A percentile compares a stretch with the other conserved stretches of the same genome.
Conservation (phyloP, 306 rosid genomes). For the Sicyos edulis region DNA sequence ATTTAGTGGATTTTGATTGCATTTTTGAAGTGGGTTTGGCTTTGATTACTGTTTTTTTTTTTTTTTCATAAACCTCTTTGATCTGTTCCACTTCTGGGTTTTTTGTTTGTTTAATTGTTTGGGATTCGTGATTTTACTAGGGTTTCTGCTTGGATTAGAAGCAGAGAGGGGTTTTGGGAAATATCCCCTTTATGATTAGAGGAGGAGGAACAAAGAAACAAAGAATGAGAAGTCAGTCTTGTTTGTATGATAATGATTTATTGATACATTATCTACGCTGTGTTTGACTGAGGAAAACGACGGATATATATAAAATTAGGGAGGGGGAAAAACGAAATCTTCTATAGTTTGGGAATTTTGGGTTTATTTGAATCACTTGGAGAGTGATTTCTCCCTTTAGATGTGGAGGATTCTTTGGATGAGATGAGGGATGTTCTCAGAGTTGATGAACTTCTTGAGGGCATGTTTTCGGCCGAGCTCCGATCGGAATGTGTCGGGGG, state of each 20-base stretch:
- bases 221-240: background rate
- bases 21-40: slow-evolving; percentile 13
- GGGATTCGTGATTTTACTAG: background rate
- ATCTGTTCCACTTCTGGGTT: background rate
- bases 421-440: slow-evolving; percentile 59
- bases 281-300: slow-evolving; percentile 8
- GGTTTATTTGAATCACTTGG: background rate
- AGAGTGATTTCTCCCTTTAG: background rate
- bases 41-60: background rate
- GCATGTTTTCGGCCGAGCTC: slow-evolving; percentile 53
- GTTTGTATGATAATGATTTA: background rate
- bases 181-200: background rate
- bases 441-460: slow-evolving; percentile 44
- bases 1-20: background rate
- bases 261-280: background rate
- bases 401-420: slow-evolving; percentile 38
- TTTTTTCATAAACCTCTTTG: background rate
- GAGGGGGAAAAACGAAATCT: background rate
- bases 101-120: background rate
- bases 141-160: background rate
- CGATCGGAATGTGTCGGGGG: slow-evolving; percentile 27
- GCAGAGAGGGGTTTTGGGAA: background rate
- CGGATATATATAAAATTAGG: background rate
- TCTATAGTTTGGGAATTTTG: background rate
- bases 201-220: background rate